Conservation (phyloP, 805 yeast genomes). For the Nakazawaea sp. region DNA sequence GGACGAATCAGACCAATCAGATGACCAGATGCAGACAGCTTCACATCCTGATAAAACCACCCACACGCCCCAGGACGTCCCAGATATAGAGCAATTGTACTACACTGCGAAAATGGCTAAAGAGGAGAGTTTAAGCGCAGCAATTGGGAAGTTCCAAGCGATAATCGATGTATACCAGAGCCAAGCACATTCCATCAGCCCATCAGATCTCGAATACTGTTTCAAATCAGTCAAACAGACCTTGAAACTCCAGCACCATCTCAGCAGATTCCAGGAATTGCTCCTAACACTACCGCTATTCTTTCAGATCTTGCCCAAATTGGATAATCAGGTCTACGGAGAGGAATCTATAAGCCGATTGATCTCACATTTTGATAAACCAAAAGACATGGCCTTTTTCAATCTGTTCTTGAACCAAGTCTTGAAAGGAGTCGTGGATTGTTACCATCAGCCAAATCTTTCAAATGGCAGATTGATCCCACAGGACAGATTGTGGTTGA, state of each 20-base stretch:
- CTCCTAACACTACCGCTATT: slow-evolving; percentile 13
- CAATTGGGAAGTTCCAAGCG: slow-evolving; percentile 13
- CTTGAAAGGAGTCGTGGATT: slow-evolving; percentile 4
- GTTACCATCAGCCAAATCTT: not conserved
- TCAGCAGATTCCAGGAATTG: slow-evolving; percentile 13
- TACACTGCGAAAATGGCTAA: slow-evolving; percentile 25
- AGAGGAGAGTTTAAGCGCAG: slow-evolving; percentile 21
- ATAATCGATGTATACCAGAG: not conserved
- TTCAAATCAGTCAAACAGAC: slow-evolving; percentile 28
- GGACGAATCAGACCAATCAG: too few species aligned
- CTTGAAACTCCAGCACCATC: slow-evolving; percentile 20
- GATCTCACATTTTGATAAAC: slow-evolving; percentile 20
- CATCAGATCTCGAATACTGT: slow-evolving; percentile 15
- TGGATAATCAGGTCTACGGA: slow-evolving; percentile 17
- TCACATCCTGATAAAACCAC: too few species aligned
- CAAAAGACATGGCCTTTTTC: slow-evolving; percentile 13
- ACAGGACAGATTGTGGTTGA: slow-evolving; percentile 38
- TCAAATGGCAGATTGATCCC: slow-evolving; percentile 7
- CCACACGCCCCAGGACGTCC: too few species aligned
- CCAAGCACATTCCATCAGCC: slow-evolving; percentile 1
- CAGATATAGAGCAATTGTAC: slow-evolving; percentile 21
- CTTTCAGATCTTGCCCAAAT: slow-evolving; percentile 14
- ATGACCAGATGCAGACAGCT: too few species aligned
- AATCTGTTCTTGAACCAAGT: slow-evolving; percentile 17
- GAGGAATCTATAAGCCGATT: slow-evolving; percentile 24